phyloP scores from a whole-genome alignment of 1,284 basidiomycete species.

The Microbotryum scabiosae region DNA sequence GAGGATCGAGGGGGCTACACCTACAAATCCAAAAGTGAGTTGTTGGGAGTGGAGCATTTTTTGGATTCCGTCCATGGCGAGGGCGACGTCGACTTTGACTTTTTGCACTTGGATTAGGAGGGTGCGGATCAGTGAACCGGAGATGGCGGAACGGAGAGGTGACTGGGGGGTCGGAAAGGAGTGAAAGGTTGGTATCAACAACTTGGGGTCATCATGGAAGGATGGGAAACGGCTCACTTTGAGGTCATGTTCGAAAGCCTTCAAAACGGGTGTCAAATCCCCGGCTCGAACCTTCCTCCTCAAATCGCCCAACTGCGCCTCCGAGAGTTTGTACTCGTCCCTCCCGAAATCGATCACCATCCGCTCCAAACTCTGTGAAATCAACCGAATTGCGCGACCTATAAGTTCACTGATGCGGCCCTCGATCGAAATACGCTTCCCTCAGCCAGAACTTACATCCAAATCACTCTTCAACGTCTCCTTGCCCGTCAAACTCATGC shows the following conservation, averaged over 20 bases:
- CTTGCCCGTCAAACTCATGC: conserved; percentile 58
- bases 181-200: background rate
- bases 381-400: too few relatives aligned
- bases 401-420: too few relatives aligned
- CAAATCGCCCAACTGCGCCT: conserved; percentile 56
- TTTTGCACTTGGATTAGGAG: conserved; percentile 93
- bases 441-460: conserved; percentile 47
- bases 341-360: conserved; percentile 81
- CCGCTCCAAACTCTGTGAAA: conserved; percentile 70
- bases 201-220: background rate
- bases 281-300: conserved; percentile 63
- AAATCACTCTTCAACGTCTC: conserved; percentile 73
- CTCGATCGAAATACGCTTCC: too few relatives aligned
- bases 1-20: conserved; percentile 82
- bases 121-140: conserved; percentile 74
- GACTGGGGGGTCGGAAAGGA: conserved; percentile 36
- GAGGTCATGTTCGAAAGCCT: conserved; percentile 88
- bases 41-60: conserved; percentile 89
- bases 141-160: conserved; percentile 70
- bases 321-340: conserved; percentile 62
- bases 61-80: conserved; percentile 78
- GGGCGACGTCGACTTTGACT: conserved; percentile 89
- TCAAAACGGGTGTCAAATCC: conserved; percentile 78
- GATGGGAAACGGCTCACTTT: conserved; percentile 43
- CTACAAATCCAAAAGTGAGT: conserved; percentile 93